These are phyloP conservation scores for Excoecaria agallocha DNA, from an alignment of 345 rosid species.

Conservation along the genomic window DNA sequence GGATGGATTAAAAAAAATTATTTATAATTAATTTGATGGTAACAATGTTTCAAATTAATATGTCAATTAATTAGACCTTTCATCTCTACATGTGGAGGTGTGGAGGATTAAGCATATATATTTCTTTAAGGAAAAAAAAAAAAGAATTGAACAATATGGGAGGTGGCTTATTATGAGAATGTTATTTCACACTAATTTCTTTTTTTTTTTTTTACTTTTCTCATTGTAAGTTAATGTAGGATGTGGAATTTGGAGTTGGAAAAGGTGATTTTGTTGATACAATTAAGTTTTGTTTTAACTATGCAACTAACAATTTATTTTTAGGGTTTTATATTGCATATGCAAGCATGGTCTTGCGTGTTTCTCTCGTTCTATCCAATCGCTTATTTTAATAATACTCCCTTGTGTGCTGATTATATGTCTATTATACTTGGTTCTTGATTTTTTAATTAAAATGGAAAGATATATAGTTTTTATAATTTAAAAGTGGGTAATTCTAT, in stretches of 20 bases:
- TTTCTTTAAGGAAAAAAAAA: background rate
- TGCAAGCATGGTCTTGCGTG: too few relatives aligned
- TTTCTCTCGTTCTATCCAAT: background rate
- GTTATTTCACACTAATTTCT: background rate
- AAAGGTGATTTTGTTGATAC: background rate
- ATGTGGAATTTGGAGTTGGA: slow-evolving; percentile 1
- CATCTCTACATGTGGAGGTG: background rate
- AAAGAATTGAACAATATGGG: background rate
- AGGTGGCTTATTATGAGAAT: slow-evolving; percentile 2
- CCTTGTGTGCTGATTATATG: too few relatives aligned
- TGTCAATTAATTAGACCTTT: background rate
- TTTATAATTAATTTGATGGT: background rate
- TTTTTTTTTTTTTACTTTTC: background rate
- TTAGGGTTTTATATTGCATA: background rate
- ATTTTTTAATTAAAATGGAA: too few relatives aligned
- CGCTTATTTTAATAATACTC: too few relatives aligned
- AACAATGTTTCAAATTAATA: background rate
- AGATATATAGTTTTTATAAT: too few relatives aligned
- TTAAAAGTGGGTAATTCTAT: too few relatives aligned
- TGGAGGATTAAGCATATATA: background rate
- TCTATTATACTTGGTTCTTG: too few relatives aligned
- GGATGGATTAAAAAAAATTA: too few relatives aligned
- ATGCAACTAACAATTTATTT: background rate
- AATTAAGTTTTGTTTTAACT: background rate
- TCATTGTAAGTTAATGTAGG: background rate